phyloP scores from a whole-genome alignment of 176 grass and related monocot species.

The Aegilops longissima region DNA sequence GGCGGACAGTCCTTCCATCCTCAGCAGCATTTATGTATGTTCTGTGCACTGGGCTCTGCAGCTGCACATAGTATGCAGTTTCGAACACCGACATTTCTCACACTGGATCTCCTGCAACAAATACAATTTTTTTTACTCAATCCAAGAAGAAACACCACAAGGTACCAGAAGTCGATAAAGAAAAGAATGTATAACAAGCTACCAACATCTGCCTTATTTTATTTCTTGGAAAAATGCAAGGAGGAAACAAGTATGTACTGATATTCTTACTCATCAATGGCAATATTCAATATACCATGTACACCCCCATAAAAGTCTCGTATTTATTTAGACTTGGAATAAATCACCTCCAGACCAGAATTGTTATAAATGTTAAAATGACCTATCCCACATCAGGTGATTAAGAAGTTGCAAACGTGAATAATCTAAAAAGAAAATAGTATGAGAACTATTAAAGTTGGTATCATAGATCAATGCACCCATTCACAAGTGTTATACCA shows the following conservation, averaged over 20 bases:
- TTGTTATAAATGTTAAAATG: background rate
- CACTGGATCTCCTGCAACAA: too few relatives aligned
- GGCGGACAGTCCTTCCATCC: background rate
- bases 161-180: too few relatives aligned
- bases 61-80: background rate
- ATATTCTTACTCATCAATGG: background rate
- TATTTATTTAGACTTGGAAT: background rate
- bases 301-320: background rate
- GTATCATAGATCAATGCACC: background rate
- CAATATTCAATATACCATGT: background rate
- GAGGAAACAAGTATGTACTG: background rate
- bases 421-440: background rate
- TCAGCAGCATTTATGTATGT: background rate
- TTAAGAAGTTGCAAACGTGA: background rate
- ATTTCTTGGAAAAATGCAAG: too few relatives aligned
- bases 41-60: background rate
- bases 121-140: too few relatives aligned
- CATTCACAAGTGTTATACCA: background rate
- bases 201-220: too few relatives aligned
- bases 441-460: slow-evolving; percentile 5
- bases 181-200: too few relatives aligned
- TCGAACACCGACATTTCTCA: too few relatives aligned
- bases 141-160: too few relatives aligned
- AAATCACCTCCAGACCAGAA: background rate
- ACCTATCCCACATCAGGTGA: background rate